Evolutionary conservation across 345 rosid genomes (phyloP).

Genomic region (Lepidium aucheri): DNA sequence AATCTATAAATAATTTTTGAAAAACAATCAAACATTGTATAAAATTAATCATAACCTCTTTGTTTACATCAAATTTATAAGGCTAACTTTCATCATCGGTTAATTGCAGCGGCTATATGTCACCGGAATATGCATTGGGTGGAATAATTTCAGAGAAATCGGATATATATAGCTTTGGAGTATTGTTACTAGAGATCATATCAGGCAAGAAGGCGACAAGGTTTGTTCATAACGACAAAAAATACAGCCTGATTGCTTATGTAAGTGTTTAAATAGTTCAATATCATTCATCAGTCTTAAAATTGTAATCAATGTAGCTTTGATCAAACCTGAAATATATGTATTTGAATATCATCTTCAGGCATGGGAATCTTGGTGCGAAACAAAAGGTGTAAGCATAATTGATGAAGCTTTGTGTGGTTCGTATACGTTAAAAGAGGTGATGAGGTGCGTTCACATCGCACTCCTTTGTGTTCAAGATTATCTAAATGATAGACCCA

Average conservation of each 20-base stretch:
- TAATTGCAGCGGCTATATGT: not conserved
- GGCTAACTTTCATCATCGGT: not conserved
- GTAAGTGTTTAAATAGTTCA: not conserved
- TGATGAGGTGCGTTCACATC: not conserved
- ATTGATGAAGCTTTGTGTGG: not conserved
- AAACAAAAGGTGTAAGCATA: not conserved
- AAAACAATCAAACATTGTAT: no score
- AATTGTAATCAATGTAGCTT: no score
- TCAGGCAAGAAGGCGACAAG: not conserved
- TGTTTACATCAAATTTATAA: not conserved
- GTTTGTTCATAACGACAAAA: not conserved
- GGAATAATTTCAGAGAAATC: not conserved
- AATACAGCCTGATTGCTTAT: not conserved
- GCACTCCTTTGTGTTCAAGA: slow-evolving; percentile 17
- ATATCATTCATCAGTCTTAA: not conserved
- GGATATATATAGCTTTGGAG: not conserved
- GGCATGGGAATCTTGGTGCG: slow-evolving; percentile 16
- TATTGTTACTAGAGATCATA: not conserved
- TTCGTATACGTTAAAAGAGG: not conserved
- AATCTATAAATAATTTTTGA: no score
- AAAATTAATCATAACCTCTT: not conserved
- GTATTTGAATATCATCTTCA: not conserved
- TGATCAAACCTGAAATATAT: not conserved
- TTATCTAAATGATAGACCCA: not conserved
- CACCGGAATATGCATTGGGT: not conserved